These are phyloP conservation scores for Fusarium sp. DNA, from an alignment of 2,329 filamentous ascomycete species.

Conservation along the genomic window DNA sequence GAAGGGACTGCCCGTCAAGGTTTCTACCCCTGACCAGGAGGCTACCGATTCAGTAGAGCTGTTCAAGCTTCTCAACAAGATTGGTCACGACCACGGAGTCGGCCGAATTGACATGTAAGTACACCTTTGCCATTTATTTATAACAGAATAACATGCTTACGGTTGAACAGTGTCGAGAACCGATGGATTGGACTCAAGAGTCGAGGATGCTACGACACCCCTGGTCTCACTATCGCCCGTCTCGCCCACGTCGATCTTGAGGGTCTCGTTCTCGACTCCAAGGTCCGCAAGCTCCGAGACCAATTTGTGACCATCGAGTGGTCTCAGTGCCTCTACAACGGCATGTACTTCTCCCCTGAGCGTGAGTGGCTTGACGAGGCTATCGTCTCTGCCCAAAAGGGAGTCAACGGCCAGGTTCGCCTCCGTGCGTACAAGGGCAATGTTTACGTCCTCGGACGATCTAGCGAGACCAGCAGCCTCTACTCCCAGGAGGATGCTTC, in stretches of 20 bases:
- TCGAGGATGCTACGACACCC: constrained; percentile 54
- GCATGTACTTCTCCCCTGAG: constrained; percentile 65
- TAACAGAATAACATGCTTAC: not conserved
- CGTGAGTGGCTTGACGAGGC: constrained; percentile 58
- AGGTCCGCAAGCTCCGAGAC: constrained; percentile 65
- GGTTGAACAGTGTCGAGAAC: constrained; percentile 57
- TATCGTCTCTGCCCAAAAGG: constrained; percentile 68
- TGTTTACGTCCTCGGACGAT: constrained; percentile 61
- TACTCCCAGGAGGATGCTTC: constrained; percentile 63
- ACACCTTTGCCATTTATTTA: not conserved
- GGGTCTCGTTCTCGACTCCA: constrained; percentile 66
- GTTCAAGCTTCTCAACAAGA: constrained; percentile 73
- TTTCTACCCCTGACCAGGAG: constrained; percentile 66
- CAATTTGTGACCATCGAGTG: constrained; percentile 63
- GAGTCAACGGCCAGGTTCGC: constrained; percentile 53
- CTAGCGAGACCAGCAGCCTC: constrained; percentile 60
- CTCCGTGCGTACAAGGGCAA: constrained; percentile 62
- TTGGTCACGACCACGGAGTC: constrained; percentile 74
- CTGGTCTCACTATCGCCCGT: constrained; percentile 41
- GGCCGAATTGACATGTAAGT: constrained; percentile 68
- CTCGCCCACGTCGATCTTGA: constrained; percentile 61
- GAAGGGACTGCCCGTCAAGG: constrained; percentile 75
- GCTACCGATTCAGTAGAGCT: constrained; percentile 74
- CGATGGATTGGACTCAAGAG: constrained; percentile 52
- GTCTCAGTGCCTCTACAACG: constrained; percentile 61